Evolutionary conservation across 2,329 filamentous ascomycete genomes (phyloP), one percentile per base, ranked within the genome.

Genomic region (Tolypocladium album): DNA sequence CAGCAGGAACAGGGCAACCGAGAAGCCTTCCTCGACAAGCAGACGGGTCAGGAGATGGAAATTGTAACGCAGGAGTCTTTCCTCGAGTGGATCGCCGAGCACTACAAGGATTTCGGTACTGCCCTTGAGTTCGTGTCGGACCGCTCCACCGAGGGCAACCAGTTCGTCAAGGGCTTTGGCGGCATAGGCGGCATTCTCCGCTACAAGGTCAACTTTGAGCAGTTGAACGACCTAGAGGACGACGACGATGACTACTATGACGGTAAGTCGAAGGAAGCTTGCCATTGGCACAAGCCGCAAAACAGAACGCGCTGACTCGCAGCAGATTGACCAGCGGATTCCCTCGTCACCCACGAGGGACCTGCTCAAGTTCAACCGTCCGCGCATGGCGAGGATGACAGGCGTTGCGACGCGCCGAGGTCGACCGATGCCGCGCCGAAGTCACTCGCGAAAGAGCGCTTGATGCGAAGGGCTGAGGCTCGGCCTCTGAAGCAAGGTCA

Each of bases 121-220:
- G 88, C 87, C 39, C 85, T 99, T 52, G 94, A 99, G 76, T 99
- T 99, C 68, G 94, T 99, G 65, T 97, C 94, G 56, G 95, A 99
- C 75, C 88, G 92, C 66, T 97, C 93, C 62, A 96, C 90, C 63
- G 94, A 99, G 79, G 94, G 94, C 74, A 99, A 99, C 79, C 94
- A 99, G 81, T 99, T 99, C 78, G 94, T 99, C 71, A 97, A 97
- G 82, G 94, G 94, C 65, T 99, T 99, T 72, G 94, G 94, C 87
- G 94, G 94, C 72, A 96, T 99, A 69, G 94, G 94, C 67, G 93
- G 93, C 65, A 88, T 99, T 71, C 86, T 99, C 73, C 92, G 94
- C 69, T 99, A 99, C 87, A 97, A 97, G 82, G 91, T 99, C 82
- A 99, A 99, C 82, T 99, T 99, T 79, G 95, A 99, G 79, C 95